Evolutionary conservation across 2,329 filamentous ascomycete genomes (phyloP), one percentile per base, ranked within the genome.

Genomic region (Harringtonia aguacate): DNA sequence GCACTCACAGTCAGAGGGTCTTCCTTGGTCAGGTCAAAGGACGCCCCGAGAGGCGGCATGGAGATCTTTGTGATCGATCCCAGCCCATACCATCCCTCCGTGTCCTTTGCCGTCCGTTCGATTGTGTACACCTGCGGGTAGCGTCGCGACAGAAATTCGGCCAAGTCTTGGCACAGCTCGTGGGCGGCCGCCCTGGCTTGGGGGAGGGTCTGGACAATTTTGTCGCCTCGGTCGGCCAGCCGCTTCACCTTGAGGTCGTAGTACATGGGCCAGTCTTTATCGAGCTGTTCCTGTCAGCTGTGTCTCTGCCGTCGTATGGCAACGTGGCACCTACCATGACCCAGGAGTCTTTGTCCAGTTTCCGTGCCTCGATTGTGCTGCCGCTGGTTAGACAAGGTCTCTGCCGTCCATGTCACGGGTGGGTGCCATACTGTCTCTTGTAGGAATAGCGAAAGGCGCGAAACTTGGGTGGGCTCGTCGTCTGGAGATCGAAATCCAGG

Each of bases 361-460:
- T 39, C 10, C 37, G 24, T 9, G 37, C 22, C 24, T 39, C 37
- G 20, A 39, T 39, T 20, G 37, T 39, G 28, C 37, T 39, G 37
- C 4, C 5, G 17, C 17, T 17, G 12, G 28, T 30, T 39, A 39
- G 24, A 8, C 10, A 4, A 29, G n/a, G 10, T n/a, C 35, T 37
- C 8, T 30, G n/a, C n/a, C 28, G 28, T 30, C 28, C 28, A 30
- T 30, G 28, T 30, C 28, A 30, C 14, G 35, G 17, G 10, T 37
- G 17, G 20, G 15, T 37, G 20, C 7, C 37, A 20, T 41, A 41
- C 39, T 41, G 39, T 28, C 39, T 7, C 15, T 33, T 41, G 39
- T 41, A 41, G n/a, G 39, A 33, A 28, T 41, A 41, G 4, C 39
- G 39, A 24, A 41, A 41, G 5, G 39, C 39, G 13, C 39, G 39